phyloP scores from a whole-genome alignment of 352 stramenopile genomes.

The Pythium phragmitis region DNA sequence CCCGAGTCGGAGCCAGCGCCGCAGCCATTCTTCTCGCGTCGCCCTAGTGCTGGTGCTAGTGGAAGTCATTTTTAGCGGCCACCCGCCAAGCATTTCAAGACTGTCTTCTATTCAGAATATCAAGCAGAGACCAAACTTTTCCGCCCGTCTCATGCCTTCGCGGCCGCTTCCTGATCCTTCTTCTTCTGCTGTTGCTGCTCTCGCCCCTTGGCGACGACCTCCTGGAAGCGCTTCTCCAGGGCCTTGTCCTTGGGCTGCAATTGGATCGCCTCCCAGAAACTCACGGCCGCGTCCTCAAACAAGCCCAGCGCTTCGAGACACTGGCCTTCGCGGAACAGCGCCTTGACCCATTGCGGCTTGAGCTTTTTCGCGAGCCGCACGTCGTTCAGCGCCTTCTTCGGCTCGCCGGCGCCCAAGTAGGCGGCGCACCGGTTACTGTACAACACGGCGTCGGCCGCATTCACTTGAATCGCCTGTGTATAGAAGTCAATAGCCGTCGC shows the following conservation, averaged over 20 bases:
- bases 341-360: constrained; percentile 81
- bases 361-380: constrained; percentile 81
- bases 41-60: background rate
- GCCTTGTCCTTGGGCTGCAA: constrained; percentile 69
- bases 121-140: background rate
- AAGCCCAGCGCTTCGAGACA: constrained; percentile 71
- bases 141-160: constrained; percentile 23
- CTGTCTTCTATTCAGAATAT: constrained; percentile 4
- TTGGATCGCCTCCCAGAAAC: constrained; percentile 76
- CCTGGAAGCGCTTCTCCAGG: constrained; percentile 82
- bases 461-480: constrained; percentile 63
- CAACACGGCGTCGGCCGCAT: constrained; percentile 52
- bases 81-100: background rate
- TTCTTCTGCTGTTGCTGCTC: constrained; percentile 28
- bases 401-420: constrained; percentile 50
- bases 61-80: background rate
- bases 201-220: constrained; percentile 69
- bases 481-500: constrained; percentile 49
- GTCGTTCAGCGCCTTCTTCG: constrained; percentile 71
- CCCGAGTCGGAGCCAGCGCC: background rate
- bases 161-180: constrained; percentile 11
- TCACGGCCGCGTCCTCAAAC: constrained; percentile 71
- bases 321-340: constrained; percentile 82
- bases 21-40: background rate
- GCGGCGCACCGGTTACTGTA: constrained; percentile 86